A percentile compares a stretch with the other conserved stretches of the same genome.
Evolutionary conservation across 345 rosid genomes (phyloP).

Genomic region (Populus davidiana): DNA sequence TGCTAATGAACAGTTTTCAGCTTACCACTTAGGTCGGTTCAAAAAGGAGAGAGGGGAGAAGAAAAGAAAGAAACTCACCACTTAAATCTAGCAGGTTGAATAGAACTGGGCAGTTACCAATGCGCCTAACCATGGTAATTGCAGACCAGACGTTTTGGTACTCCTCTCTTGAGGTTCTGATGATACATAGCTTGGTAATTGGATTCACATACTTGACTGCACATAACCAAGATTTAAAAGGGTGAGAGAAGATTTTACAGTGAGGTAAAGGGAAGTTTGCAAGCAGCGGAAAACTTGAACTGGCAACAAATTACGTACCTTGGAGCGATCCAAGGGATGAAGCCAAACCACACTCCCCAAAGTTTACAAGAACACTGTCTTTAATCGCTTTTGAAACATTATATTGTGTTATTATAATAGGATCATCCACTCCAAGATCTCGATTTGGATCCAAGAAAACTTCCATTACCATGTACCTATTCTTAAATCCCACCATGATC

Average conservation of each 20-base stretch:
- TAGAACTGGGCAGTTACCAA: conserved; percentile 59
- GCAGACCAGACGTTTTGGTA: conserved; percentile 75
- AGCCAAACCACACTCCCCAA: conserved; percentile 74
- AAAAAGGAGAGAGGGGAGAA: background rate
- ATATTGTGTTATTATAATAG: conserved; percentile 60
- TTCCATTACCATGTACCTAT: conserved; percentile 73
- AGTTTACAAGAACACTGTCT: conserved; percentile 64
- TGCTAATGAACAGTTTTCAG: background rate
- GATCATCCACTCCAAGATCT: conserved; percentile 45
- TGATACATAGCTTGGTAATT: conserved; percentile 58
- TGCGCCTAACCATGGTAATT: conserved; percentile 59
- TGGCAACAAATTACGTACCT: conserved; percentile 21
- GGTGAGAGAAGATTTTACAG: background rate
- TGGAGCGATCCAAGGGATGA: conserved; percentile 66
- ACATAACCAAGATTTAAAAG: background rate
- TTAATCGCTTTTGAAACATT: conserved; percentile 59
- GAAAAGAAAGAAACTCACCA: conserved; percentile 39
- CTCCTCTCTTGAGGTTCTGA: conserved; percentile 72
- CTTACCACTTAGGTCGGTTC: background rate
- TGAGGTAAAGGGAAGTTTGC: background rate
- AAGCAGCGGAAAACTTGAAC: background rate
- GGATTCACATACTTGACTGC: conserved; percentile 77
- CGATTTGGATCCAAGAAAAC: conserved; percentile 66
- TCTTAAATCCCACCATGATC: conserved; percentile 73
- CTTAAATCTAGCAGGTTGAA: conserved; percentile 67